These are phyloP conservation scores for Hygrocybe punicea DNA, from an alignment of 768 basidiomycete genomes.

Conservation along the genomic window DNA sequence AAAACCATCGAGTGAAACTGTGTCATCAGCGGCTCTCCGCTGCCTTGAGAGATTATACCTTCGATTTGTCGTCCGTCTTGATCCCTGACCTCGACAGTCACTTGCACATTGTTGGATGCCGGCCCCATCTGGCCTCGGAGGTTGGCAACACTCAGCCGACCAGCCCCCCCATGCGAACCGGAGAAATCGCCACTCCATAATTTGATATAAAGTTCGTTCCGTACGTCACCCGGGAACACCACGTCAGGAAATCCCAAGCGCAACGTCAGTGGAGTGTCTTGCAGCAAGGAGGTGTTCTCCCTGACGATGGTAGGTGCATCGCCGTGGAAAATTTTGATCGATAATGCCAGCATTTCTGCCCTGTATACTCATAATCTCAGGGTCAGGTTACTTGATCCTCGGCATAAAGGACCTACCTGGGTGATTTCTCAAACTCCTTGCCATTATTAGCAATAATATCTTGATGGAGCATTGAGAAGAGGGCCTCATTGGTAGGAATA, in stretches of 20 bases:
- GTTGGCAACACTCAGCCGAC: slow-evolving; percentile 56
- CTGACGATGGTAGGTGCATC: slow-evolving; percentile 66
- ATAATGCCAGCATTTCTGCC: slow-evolving; percentile 83
- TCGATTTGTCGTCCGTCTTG: slow-evolving; percentile 66
- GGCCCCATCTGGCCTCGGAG: slow-evolving; percentile 58
- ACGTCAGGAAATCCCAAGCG: slow-evolving; percentile 95
- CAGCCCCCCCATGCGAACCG: slow-evolving; percentile 45
- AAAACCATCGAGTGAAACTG: slow-evolving; percentile 92
- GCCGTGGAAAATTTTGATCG: slow-evolving; percentile 86
- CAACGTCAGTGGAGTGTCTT: slow-evolving; percentile 75
- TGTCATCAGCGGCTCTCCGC: slow-evolving; percentile 76
- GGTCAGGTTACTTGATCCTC: not conserved
- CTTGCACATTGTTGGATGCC: slow-evolving; percentile 72
- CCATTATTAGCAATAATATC: slow-evolving; percentile 80
- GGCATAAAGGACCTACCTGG: slow-evolving; percentile 52
- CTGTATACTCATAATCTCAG: slow-evolving; percentile 35
- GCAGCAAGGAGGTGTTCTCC: slow-evolving; percentile 81
- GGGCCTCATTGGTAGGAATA: slow-evolving; percentile 73
- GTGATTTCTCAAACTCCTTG: slow-evolving; percentile 79
- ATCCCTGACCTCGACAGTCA: slow-evolving; percentile 83
- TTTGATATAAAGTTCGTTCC: slow-evolving; percentile 95
- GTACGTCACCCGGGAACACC: slow-evolving; percentile 86
- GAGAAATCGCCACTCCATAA: slow-evolving; percentile 91
- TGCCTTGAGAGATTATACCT: slow-evolving; percentile 73
- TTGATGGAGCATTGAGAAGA: slow-evolving; percentile 93